A percentile compares a stretch with the other conserved stretches of the same genome.
Evolutionary conservation across 768 basidiomycete genomes (phyloP).

Genomic region (Naganishia randhawae): DNA sequence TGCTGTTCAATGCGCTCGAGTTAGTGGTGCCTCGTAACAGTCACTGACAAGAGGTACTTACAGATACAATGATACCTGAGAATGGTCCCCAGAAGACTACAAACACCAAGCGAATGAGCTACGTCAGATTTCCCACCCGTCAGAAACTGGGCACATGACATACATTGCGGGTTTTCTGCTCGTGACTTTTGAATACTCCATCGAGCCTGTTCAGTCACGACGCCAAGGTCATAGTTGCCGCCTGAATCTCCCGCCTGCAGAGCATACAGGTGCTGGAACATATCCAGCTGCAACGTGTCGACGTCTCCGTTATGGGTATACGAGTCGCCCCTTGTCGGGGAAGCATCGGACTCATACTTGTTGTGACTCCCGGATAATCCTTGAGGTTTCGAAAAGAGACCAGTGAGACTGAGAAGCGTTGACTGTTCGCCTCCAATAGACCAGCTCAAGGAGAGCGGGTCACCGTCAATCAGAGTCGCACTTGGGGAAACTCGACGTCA

Average conservation of each 20-base stretch:
- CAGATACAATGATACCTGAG: slow-evolving; percentile 1
- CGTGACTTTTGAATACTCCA: slow-evolving; percentile 22
- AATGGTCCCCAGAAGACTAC: slow-evolving; percentile 19
- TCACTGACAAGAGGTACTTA: not conserved
- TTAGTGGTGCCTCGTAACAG: not conserved
- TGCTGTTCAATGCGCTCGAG: not conserved
- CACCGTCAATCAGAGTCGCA: slow-evolving; percentile 21
- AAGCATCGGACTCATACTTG: slow-evolving; percentile 25
- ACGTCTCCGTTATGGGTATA: slow-evolving; percentile 5
- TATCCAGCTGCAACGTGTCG: not conserved
- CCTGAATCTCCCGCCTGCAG: slow-evolving; percentile 19
- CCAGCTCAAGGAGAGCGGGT: slow-evolving; percentile 9
- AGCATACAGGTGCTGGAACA: slow-evolving; percentile 19
- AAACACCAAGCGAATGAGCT: not conserved
- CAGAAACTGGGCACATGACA: not conserved
- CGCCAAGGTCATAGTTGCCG: slow-evolving; percentile 23
- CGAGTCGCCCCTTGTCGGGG: slow-evolving; percentile 9
- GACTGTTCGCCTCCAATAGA: slow-evolving; percentile 20
- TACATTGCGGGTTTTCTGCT: slow-evolving; percentile 24
- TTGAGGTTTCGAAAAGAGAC: slow-evolving; percentile 11
- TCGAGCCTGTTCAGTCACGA: slow-evolving; percentile 17
- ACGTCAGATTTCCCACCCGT: not conserved
- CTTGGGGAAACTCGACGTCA: not conserved
- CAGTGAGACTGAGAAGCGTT: not conserved
- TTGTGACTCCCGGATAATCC: slow-evolving; percentile 23